Evolutionary conservation across 768 basidiomycete species (phyloP).

Genomic region (Naganishia randhawae): DNA sequence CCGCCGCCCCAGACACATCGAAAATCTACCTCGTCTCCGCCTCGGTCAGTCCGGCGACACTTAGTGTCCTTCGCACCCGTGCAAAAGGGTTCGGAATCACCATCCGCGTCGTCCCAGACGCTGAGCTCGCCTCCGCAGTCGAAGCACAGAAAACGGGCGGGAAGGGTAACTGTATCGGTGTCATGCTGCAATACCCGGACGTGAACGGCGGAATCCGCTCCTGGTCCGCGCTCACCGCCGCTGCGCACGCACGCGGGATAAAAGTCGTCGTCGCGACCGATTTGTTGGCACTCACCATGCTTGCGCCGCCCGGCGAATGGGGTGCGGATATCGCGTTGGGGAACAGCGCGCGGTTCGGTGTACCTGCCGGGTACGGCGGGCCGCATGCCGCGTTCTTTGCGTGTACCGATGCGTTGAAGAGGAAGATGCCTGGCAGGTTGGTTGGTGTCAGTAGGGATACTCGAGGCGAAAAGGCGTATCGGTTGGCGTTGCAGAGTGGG

Average conservation of each 20-base stretch:
- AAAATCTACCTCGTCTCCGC: constrained; percentile 80
- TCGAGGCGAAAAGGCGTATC: constrained; percentile 79
- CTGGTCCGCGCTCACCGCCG: constrained; percentile 63
- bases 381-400: constrained; percentile 98
- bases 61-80: constrained; percentile 81
- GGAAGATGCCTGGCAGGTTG: constrained; percentile 97
- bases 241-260: constrained; percentile 70
- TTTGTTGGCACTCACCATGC: constrained; percentile 82
- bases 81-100: constrained; percentile 91
- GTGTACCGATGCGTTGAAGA: constrained; percentile 81
- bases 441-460: constrained; percentile 85
- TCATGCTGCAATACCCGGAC: constrained; percentile 90
- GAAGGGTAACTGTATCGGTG: constrained; percentile 59
- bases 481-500: constrained; percentile 89
- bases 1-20: constrained; percentile 50
- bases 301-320: constrained; percentile 97
- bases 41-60: constrained; percentile 79
- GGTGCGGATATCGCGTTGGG: constrained; percentile 94
- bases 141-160: constrained; percentile 51
- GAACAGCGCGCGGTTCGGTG: constrained; percentile 93
- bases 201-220: constrained; percentile 78
- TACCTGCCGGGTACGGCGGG: constrained; percentile 93
- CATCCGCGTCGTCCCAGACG: constrained; percentile 57
- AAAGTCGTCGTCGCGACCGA: constrained; percentile 85
- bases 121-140: constrained; percentile 58